phyloP scores from a whole-genome alignment of 1,139 yeast species.

The Sugiyamaella castrensis region DNA sequence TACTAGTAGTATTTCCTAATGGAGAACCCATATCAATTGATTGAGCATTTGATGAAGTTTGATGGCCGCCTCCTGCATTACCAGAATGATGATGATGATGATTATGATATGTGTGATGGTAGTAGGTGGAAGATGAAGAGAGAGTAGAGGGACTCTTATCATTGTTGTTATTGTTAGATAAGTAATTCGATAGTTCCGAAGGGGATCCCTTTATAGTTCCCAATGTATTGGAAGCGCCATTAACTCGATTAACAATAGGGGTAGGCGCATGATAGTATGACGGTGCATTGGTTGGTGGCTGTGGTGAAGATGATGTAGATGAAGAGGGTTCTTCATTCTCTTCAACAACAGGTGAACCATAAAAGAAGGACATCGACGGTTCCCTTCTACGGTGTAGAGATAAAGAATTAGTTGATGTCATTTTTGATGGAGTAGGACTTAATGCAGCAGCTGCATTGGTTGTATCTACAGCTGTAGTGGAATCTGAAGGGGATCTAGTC shows the following conservation, averaged over 20 bases:
- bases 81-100: neutral
- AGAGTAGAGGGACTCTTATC: neutral
- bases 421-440: neutral
- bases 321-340: neutral
- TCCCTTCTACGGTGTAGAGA: neutral
- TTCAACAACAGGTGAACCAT: neutral
- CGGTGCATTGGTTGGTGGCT: neutral
- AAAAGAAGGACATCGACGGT: neutral
- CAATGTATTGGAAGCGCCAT: neutral
- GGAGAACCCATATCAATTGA: neutral
- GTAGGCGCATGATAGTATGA: constrained; percentile 10
- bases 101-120: neutral
- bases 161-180: neutral
- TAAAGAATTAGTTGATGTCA: neutral
- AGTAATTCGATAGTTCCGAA: neutral
- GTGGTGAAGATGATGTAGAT: neutral
- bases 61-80: too few relatives aligned
- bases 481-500: constrained; percentile 6
- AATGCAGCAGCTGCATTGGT: neutral
- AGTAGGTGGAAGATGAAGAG: neutral
- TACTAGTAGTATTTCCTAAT: neutral
- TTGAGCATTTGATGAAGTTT: neutral
- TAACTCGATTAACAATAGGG: neutral
- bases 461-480: neutral
- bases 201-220: constrained; percentile 28